Percentiles rank a stretch among this genome's conserved stretches.
phyloP scores from a whole-genome alignment of 2,329 filamentous ascomycete species.

The Penicillium thymicola region DNA sequence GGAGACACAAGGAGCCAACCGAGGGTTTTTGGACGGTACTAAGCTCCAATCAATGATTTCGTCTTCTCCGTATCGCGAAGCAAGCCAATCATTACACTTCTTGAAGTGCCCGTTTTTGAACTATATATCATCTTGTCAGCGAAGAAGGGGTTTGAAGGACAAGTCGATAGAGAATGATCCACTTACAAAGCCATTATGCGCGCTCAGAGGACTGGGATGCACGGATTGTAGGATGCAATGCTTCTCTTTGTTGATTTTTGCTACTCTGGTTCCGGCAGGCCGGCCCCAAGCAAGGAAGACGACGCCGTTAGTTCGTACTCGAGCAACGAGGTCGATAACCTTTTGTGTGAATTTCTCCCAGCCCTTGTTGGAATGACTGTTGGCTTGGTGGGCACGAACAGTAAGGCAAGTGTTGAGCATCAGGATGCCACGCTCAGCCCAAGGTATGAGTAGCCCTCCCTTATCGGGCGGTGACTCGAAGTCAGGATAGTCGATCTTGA shows the following conservation, averaged over 20 bases:
- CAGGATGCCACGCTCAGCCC: constrained; percentile 90
- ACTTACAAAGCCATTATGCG: constrained; percentile 70
- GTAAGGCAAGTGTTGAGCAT: constrained; percentile 94
- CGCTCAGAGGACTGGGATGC: constrained; percentile 92
- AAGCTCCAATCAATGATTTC: constrained; percentile 83
- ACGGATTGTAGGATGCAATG: constrained; percentile 84
- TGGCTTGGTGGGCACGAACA: constrained; percentile 82
- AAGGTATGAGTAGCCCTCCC: constrained; percentile 80
- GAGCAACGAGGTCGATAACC: constrained; percentile 81
- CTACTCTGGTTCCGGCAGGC: constrained; percentile 75
- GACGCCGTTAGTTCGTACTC: constrained; percentile 72
- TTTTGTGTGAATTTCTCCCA: constrained; percentile 94
- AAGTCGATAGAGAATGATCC: background rate
- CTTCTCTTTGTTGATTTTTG: constrained; percentile 65
- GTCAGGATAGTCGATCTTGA: constrained; percentile 81
- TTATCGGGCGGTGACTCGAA: constrained; percentile 74
- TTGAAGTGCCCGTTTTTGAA: constrained; percentile 47
- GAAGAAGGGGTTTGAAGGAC: background rate
- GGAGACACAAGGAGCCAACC: constrained; percentile 11
- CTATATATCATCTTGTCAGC: constrained; percentile 21
- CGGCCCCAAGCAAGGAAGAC: constrained; percentile 95
- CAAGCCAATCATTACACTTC: constrained; percentile 65
- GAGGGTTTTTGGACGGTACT: constrained; percentile 32
- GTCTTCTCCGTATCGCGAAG: constrained; percentile 71
- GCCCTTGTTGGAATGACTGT: constrained; percentile 78